These are phyloP conservation scores for Avena insularis DNA, from an alignment of 176 grass and related monocot genomes.

Conservation along the genomic window DNA sequence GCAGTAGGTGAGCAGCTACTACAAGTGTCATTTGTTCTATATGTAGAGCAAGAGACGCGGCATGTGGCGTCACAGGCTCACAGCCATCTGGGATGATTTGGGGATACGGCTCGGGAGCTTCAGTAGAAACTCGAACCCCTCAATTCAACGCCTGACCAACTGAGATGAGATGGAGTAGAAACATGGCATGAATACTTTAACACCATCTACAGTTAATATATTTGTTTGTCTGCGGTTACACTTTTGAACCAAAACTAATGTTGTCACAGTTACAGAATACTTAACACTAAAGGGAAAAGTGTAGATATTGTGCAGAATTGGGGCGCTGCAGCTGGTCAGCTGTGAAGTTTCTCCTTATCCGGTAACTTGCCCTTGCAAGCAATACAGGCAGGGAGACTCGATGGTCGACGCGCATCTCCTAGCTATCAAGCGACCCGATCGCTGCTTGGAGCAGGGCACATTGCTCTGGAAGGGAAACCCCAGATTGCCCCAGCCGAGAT, in stretches of 20 bases:
- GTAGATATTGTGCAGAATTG: not conserved
- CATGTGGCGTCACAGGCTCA: constrained; percentile 34
- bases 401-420: not conserved
- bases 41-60: constrained; percentile 9
- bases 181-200: not conserved
- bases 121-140: not conserved
- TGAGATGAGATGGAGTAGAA: not conserved
- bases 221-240: not conserved
- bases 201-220: not conserved
- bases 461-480: not conserved
- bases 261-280: not conserved
- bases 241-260: not conserved
- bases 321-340: not conserved
- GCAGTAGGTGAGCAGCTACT: constrained; percentile 56
- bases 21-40: constrained; percentile 38
- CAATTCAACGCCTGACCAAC: not conserved
- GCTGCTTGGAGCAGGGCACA: constrained; percentile 31
- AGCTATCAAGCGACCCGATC: not conserved
- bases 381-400: not conserved
- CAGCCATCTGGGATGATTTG: constrained; percentile 34
- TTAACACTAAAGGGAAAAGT: not conserved
- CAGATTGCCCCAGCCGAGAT: not conserved
- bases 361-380: not conserved
- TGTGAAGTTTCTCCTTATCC: not conserved
- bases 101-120: not conserved